Conservation (phyloP, 371 early-diverging fungal species). For the Circinella minor region DNA sequence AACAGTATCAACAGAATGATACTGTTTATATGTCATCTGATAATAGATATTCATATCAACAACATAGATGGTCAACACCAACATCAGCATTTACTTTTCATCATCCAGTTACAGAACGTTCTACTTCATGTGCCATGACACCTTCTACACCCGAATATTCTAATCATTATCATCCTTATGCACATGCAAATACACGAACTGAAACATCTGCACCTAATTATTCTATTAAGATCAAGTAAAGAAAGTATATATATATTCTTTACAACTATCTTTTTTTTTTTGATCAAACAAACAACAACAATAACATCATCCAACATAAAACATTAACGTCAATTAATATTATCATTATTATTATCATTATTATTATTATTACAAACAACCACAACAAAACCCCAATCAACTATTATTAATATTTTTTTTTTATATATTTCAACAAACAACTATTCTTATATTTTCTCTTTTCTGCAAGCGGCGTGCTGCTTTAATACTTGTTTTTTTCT, state of each 20-base stretch:
- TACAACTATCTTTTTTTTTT: not conserved
- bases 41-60: conserved; percentile 7
- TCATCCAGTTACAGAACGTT: conserved; percentile 11
- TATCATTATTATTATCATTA: too few species aligned
- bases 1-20: not conserved
- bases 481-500: conserved; percentile 6
- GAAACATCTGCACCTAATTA: not conserved
- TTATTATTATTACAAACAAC: too few species aligned
- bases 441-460: not conserved
- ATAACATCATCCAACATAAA: too few species aligned
- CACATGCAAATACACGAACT: conserved; percentile 9
- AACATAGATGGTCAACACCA: conserved; percentile 17
- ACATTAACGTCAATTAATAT: too few species aligned
- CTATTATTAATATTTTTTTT: conserved; percentile 2
- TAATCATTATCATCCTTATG: conserved; percentile 8
- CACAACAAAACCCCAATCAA: too few species aligned
- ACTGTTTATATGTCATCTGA: not conserved
- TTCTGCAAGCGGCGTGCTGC: conserved; percentile 8
- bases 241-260: not conserved
- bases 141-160: not conserved
- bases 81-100: conserved; percentile 13
- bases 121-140: conserved; percentile 11
- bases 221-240: conserved; percentile 6
- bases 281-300: not conserved
- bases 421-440: not conserved